Evolutionary conservation across 768 basidiomycete genomes (phyloP).

Genomic region (Suillus spraguei): DNA sequence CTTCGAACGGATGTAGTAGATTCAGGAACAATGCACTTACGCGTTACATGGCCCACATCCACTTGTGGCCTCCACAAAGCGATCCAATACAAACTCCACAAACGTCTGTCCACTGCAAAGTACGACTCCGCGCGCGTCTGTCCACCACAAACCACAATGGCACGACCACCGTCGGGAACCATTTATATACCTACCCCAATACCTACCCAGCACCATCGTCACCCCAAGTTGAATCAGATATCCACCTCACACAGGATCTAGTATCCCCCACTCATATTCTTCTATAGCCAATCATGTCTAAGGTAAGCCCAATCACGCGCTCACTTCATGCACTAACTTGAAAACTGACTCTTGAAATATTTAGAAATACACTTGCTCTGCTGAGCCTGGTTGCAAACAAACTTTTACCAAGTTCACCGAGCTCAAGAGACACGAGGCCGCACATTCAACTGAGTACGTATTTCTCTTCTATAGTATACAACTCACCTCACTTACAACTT

Average conservation of each 20-base stretch:
- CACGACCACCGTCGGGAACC: background rate
- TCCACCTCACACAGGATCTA: background rate
- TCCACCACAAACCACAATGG: background rate
- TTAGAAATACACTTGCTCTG: conserved; percentile 19
- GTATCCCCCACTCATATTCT: background rate
- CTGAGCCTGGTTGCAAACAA: conserved; percentile 13
- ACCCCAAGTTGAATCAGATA: too few relatives aligned
- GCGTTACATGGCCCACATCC: background rate
- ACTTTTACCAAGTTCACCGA: conserved; percentile 6
- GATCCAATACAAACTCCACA: too few relatives aligned
- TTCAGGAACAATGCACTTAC: too few relatives aligned
- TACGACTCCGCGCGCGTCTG: too few relatives aligned
- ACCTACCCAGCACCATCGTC: too few relatives aligned
- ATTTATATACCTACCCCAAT: too few relatives aligned
- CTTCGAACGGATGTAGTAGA: too few relatives aligned
- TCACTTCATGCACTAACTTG: background rate
- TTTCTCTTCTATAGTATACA: too few relatives aligned
- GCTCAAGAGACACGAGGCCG: conserved; percentile 24
- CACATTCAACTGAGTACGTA: background rate
- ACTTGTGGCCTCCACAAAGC: background rate
- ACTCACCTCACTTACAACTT: background rate
- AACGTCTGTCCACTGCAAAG: too few relatives aligned
- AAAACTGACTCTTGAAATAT: background rate
- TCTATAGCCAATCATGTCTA: background rate
- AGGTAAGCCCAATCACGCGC: background rate